Evolutionary conservation across 495 filamentous ascomycete genomes (phyloP).

Genomic region (Penicillium manginii): DNA sequence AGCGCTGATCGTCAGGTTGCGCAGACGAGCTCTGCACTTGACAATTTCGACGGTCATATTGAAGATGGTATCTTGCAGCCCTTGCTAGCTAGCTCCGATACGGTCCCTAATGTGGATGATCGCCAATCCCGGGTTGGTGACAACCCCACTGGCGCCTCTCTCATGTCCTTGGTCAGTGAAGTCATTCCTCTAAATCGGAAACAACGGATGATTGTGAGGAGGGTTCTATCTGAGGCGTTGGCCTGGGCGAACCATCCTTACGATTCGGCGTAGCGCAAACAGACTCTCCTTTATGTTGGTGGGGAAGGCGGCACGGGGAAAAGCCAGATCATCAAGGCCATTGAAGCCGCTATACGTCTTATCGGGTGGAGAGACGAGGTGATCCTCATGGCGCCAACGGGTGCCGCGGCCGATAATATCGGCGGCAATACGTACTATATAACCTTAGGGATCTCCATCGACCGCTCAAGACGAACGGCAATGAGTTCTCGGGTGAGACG

Average conservation of each 20-base stretch:
- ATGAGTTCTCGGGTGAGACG: background rate
- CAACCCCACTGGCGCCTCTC: background rate
- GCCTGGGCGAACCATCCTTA: conserved; percentile 8
- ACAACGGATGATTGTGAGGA: conserved; percentile 8
- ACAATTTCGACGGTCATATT: background rate
- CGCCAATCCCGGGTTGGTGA: background rate
- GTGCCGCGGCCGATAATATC: conserved; percentile 9
- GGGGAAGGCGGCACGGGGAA: conserved; percentile 11
- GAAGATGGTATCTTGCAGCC: background rate
- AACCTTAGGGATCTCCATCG: conserved; percentile 10
- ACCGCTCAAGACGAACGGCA: background rate
- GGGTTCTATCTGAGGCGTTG: conserved; percentile 5
- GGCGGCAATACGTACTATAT: conserved; percentile 11
- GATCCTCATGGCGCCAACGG: conserved; percentile 9
- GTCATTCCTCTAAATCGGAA: conserved; percentile 7
- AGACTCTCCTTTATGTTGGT: conserved; percentile 11
- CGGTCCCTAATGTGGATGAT: background rate
- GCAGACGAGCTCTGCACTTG: background rate
- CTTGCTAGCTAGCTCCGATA: background rate
- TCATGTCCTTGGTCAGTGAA: background rate
- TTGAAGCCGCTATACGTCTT: conserved; percentile 10
- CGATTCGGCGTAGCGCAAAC: conserved; percentile 1
- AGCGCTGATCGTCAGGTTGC: background rate
- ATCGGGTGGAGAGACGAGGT: conserved; percentile 7
- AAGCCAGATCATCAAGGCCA: conserved; percentile 13